phyloP scores from a whole-genome alignment of 495 filamentous ascomycete genomes.

The Lasiosphaeria hispida region DNA sequence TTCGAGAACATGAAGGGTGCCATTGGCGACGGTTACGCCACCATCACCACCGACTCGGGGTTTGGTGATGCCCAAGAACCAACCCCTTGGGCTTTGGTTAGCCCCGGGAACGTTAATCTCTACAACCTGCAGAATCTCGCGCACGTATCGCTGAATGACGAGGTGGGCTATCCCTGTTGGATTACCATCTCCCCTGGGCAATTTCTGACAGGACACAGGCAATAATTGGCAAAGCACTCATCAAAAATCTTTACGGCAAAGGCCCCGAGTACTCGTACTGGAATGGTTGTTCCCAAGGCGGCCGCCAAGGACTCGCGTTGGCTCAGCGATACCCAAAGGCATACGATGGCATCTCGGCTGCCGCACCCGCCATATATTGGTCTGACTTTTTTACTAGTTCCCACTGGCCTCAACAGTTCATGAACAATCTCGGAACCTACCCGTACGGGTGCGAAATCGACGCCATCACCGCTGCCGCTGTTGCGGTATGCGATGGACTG shows the following conservation, averaged over 20 bases:
- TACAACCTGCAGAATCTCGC: constrained; percentile 40
- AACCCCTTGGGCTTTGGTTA: constrained; percentile 39
- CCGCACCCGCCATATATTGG: constrained; percentile 38
- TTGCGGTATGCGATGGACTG: not conserved
- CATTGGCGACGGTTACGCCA: constrained; percentile 37
- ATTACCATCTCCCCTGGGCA: not conserved
- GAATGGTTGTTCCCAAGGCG: constrained; percentile 46
- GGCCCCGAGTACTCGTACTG: constrained; percentile 41
- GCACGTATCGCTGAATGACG: constrained; percentile 27
- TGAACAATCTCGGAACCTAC: constrained; percentile 20
- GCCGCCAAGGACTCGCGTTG: constrained; percentile 42
- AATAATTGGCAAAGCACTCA: constrained; percentile 33
- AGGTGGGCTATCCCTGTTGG: constrained; percentile 12
- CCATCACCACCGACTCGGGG: constrained; percentile 43
- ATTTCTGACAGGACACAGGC: constrained; percentile 13
- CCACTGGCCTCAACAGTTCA: constrained; percentile 31
- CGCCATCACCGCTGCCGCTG: not conserved
- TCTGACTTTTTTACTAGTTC: constrained; percentile 11
- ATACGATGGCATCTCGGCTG: constrained; percentile 44
- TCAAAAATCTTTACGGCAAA: constrained; percentile 35
- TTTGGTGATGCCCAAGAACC: constrained; percentile 13
- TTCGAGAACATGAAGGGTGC: constrained; percentile 28
- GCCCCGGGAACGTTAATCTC: constrained; percentile 43
- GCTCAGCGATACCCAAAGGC: constrained; percentile 43
- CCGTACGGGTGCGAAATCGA: not conserved